Base-by-base conservation (phyloP, 2,329 filamentous ascomycete species). In the Beauveria australis region DNA sequence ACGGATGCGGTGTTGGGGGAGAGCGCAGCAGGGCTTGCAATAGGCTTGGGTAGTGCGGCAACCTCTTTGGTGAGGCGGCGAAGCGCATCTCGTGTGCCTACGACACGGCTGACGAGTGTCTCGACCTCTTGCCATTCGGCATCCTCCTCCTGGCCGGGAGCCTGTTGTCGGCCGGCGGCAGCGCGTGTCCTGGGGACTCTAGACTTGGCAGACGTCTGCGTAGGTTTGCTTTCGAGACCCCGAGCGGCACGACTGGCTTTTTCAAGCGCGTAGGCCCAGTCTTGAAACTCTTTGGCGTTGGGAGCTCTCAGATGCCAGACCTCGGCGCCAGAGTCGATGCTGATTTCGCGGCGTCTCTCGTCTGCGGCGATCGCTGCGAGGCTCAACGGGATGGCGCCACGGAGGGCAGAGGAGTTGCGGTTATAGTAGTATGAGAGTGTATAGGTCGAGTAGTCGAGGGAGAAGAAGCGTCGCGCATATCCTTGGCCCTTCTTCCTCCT, bases 351-450 rank as follows among this genome's bases (percentile, higher is more conserved):
- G 43, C 89, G 86, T 68, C 89, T 86, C 72, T 94, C 91, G 70
- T 96, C 92, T 8, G 91, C 91, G 3, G 92, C 90, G 62, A 99
- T 89, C 5, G 91, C 94, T 18, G 94, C 94, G 56, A 99, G 77
- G 28, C 91, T 94, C 9, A 99, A 80, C 0, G 94, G 94, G 56
- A 99, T 94, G 8, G 94, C 92, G 19, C 94, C 94, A 62, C 94
- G 86, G 48, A 99, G 79, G 1, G 93, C 92, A 6, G 93, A 95
- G 5, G 93, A 96, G 70, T 95, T 93, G 51, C 91, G 88, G 72
- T 93, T 94, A 71, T 95, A 90, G 72, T 97, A 99, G 76, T 99
- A 99, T 0, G 94, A 97, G 37, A 99, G 78, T 0, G 94, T 97
- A 63, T 90, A 96, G 0, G 93, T 92, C 4, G 89, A 92, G 71